These are phyloP conservation scores for Leptosphaerulina australis DNA, from an alignment of 2,329 filamentous ascomycete genomes.

Conservation along the genomic window DNA sequence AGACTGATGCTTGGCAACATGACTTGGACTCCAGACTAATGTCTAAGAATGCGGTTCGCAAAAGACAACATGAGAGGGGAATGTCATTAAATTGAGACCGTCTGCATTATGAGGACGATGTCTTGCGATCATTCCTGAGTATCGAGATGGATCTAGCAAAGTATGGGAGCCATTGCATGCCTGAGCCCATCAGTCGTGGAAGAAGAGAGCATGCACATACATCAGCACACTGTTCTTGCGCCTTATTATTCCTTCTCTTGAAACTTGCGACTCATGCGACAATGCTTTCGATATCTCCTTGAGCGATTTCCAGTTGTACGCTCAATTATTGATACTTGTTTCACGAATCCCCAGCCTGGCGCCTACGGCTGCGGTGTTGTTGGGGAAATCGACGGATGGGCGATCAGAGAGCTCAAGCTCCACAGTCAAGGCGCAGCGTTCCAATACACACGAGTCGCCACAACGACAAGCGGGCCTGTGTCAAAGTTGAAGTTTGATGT, in stretches of 20 bases:
- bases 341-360: constrained; percentile 33
- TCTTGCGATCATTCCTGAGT: not conserved
- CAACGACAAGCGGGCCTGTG: constrained; percentile 30
- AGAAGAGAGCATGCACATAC: constrained; percentile 42
- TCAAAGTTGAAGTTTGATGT: constrained; percentile 26
- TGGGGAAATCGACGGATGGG: constrained; percentile 9
- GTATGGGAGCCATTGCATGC: constrained; percentile 20
- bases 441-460: constrained; percentile 19
- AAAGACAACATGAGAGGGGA: not conserved
- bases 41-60: not conserved
- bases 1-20: constrained; percentile 32
- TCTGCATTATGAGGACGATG: not conserved
- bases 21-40: constrained; percentile 5
- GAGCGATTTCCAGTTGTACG: not conserved
- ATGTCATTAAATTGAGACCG: not conserved
- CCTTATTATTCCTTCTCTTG: constrained; percentile 20
- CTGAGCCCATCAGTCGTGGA: constrained; percentile 24
- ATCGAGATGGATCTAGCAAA: not conserved
- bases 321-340: constrained; percentile 10
- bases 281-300: constrained; percentile 14
- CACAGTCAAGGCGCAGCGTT: constrained; percentile 33
- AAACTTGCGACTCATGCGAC: constrained; percentile 28
- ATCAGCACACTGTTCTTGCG: constrained; percentile 38
- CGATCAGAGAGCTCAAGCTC: constrained; percentile 28
- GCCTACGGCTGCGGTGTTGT: constrained; percentile 27